phyloP scores from a whole-genome alignment of 176 grass and related monocot genomes.

The Carex littledalei region DNA sequence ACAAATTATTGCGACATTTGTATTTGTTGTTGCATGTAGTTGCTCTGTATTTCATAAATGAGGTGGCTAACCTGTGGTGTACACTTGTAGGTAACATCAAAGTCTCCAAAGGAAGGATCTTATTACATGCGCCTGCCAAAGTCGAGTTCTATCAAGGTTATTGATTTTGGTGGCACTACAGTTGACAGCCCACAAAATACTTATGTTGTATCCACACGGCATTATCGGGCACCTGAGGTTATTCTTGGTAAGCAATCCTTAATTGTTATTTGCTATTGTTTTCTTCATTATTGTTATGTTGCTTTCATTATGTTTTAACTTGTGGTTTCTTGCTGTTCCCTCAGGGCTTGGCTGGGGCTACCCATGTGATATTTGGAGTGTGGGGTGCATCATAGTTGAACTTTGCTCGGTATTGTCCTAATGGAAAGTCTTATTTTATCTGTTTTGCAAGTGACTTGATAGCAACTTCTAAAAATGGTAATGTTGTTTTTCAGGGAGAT shows the following conservation, averaged over 20 bases:
- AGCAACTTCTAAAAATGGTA: not conserved
- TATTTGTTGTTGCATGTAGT: conserved; percentile 13
- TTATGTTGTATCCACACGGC: conserved; percentile 80
- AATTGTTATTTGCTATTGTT: not conserved
- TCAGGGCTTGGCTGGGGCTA: conserved; percentile 93
- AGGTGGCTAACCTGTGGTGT: not conserved
- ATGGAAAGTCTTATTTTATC: not conserved
- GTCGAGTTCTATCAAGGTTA: conserved; percentile 84
- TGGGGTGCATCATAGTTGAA: conserved; percentile 84
- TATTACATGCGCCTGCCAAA: conserved; percentile 67
- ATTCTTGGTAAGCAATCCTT: conserved; percentile 53
- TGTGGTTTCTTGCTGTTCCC: conserved; percentile 13
- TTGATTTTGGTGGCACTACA: conserved; percentile 94
- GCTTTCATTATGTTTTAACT: conserved; percentile 1
- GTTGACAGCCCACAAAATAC: conserved; percentile 50
- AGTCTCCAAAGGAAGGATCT: conserved; percentile 50
- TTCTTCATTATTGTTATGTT: not conserved
- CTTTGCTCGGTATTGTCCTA: conserved; percentile 60
- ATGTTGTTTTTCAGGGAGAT: conserved; percentile 17
- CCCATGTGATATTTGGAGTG: conserved; percentile 91
- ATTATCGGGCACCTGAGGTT: conserved; percentile 88
- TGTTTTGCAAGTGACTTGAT: not conserved
- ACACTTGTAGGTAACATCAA: conserved; percentile 39
- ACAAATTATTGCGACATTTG: conserved; percentile 82
- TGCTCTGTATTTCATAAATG: not conserved